Percentiles rank a stretch among this genome's conserved stretches.
phyloP scores from a whole-genome alignment of 257 asterid species.

The Fraxinus pennsylvanica region DNA sequence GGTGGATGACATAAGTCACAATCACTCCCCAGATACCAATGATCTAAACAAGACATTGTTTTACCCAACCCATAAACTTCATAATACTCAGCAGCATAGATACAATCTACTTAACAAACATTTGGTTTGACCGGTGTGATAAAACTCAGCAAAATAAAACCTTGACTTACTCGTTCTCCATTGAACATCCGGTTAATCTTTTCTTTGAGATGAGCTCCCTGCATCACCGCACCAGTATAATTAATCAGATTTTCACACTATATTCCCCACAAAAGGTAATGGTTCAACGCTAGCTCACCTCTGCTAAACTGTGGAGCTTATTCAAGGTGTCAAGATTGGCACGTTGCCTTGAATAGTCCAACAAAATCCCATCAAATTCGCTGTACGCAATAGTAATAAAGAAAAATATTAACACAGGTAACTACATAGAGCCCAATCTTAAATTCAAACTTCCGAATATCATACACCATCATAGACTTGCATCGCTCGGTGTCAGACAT shows the following conservation, averaged over 20 bases:
- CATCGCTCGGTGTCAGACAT: slow-evolving; percentile 73
- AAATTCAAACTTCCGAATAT: slow-evolving; percentile 20
- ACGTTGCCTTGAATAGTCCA: slow-evolving; percentile 91
- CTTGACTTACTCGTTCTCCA: slow-evolving; percentile 79
- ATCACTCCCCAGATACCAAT: neutral
- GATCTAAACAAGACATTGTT: slow-evolving; percentile 4
- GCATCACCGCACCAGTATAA: slow-evolving; percentile 33
- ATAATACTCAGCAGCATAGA: neutral
- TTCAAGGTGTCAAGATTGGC: slow-evolving; percentile 71
- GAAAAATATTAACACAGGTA: slow-evolving; percentile 9
- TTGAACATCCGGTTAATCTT: slow-evolving; percentile 82
- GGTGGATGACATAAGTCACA: slow-evolving; percentile 15
- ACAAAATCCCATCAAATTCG: slow-evolving; percentile 71
- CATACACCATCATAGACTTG: slow-evolving; percentile 85
- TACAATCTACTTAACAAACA: slow-evolving; percentile 14
- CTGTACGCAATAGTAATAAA: slow-evolving; percentile 37
- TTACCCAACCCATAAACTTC: neutral
- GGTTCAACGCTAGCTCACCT: slow-evolving; percentile 49
- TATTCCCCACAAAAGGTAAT: slow-evolving; percentile 6
- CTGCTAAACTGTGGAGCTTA: slow-evolving; percentile 69
- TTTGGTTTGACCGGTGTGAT: slow-evolving; percentile 9
- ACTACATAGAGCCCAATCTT: slow-evolving; percentile 15
- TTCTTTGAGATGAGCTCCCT: slow-evolving; percentile 85
- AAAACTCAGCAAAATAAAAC: slow-evolving; percentile 17
- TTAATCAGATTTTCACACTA: slow-evolving; percentile 11